Percentiles rank a stretch among this genome's conserved stretches.
These are phyloP conservation scores for Schizophyllum amplum DNA, from an alignment of 1,284 basidiomycete genomes.

Conservation along the genomic window DNA sequence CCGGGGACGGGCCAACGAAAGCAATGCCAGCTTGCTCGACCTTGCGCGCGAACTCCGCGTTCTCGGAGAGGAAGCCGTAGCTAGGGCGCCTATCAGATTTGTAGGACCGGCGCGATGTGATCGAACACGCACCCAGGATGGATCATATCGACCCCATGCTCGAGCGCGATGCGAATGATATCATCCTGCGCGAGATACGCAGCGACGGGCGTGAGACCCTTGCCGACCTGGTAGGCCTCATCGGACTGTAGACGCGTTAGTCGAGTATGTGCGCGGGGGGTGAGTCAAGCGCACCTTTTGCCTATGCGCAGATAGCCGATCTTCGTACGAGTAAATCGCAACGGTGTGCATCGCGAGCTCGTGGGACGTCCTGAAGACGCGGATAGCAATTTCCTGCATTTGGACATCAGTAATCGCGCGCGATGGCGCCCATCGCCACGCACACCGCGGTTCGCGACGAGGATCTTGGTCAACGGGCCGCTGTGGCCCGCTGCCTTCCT, in stretches of 20 bases:
- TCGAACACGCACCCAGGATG: slow-evolving; percentile 77
- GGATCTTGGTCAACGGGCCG: slow-evolving; percentile 87
- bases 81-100: slow-evolving; percentile 28
- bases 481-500: slow-evolving; percentile 87
- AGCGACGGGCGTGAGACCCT: slow-evolving; percentile 89
- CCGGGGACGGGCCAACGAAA: slow-evolving; percentile 93
- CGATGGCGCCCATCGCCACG: slow-evolving; percentile 19
- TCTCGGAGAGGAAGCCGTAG: slow-evolving; percentile 98
- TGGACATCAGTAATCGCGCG: not conserved
- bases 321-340: slow-evolving; percentile 96
- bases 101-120: not conserved
- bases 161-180: slow-evolving; percentile 90
- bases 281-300: slow-evolving; percentile 65
- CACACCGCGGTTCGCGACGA: slow-evolving; percentile 94
- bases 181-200: slow-evolving; percentile 98
- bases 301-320: slow-evolving; percentile 94
- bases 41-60: slow-evolving; percentile 91
- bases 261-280: slow-evolving; percentile 1
- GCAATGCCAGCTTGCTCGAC: slow-evolving; percentile 97
- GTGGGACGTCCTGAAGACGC: slow-evolving; percentile 97
- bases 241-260: slow-evolving; percentile 60
- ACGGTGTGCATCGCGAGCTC: slow-evolving; percentile 99
- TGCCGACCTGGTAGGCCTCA: slow-evolving; percentile 97
- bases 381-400: slow-evolving; percentile 93
- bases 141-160: slow-evolving; percentile 99